A percentile compares a stretch with the other conserved stretches of the same genome.
Conservation (phyloP, 2,329 filamentous ascomycete genomes). For the Chalara sp. region DNA sequence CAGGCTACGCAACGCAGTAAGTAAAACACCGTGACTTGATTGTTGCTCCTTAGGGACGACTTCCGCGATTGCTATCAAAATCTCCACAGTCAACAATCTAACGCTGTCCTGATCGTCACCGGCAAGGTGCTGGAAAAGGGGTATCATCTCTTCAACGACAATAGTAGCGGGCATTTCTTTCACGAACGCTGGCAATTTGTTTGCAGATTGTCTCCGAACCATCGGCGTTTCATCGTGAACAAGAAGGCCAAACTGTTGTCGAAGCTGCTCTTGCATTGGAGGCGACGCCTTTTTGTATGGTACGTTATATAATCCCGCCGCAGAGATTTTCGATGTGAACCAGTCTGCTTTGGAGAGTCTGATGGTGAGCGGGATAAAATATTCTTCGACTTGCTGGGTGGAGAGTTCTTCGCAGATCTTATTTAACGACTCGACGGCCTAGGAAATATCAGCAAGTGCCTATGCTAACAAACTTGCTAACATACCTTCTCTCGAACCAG, state of each 20-base stretch:
- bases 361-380: conserved; percentile 92
- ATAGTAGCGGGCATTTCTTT: conserved; percentile 90
- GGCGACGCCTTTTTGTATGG: conserved; percentile 89
- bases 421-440: conserved; percentile 98
- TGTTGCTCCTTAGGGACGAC: conserved; percentile 98
- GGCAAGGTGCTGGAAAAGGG: conserved; percentile 93
- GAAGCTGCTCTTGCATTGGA: conserved; percentile 81
- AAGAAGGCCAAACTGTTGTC: conserved; percentile 84
- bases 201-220: conserved; percentile 94
- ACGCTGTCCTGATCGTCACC: conserved; percentile 98
- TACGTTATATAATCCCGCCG: conserved; percentile 87
- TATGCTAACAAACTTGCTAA: neutral
- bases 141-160: conserved; percentile 98
- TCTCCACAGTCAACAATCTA: conserved; percentile 88
- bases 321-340: conserved; percentile 99
- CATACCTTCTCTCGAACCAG: conserved; percentile 93
- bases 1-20: conserved; percentile 83
- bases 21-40: conserved; percentile 85
- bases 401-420: conserved; percentile 96
- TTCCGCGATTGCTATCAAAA: conserved; percentile 93
- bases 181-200: conserved; percentile 94
- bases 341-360: conserved; percentile 98
- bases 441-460: conserved; percentile 11
- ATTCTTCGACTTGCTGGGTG: conserved; percentile 87
- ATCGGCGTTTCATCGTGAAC: conserved; percentile 99